Evolutionary conservation across 805 yeast genomes (phyloP).

Genomic region (Nakazawaea molendinolei): DNA sequence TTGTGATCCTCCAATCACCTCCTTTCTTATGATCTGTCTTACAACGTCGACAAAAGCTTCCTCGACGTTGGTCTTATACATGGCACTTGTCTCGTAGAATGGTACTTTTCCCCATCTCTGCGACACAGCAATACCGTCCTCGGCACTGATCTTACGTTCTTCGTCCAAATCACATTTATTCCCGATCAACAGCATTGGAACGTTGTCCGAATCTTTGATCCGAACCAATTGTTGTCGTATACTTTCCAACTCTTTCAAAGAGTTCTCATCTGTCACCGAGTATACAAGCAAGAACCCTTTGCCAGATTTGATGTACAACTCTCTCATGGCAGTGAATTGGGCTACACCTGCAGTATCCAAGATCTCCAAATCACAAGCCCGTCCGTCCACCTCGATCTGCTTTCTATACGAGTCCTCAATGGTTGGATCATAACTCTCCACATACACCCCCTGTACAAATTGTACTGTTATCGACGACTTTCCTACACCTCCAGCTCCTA

Average conservation of each 20-base stretch:
- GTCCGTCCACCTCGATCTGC: constrained; percentile 81
- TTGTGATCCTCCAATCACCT: constrained; percentile 19
- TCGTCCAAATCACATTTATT: constrained; percentile 81
- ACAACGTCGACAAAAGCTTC: constrained; percentile 87
- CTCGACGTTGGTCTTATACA: constrained; percentile 81
- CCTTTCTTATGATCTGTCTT: constrained; percentile 80
- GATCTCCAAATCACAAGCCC: constrained; percentile 79
- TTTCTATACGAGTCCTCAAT: constrained; percentile 94
- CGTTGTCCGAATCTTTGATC: constrained; percentile 68
- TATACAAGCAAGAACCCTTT: constrained; percentile 61
- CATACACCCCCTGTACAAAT: constrained; percentile 83
- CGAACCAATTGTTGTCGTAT: constrained; percentile 79
- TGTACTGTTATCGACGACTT: constrained; percentile 91
- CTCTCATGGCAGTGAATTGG: constrained; percentile 94
- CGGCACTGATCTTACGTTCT: constrained; percentile 70
- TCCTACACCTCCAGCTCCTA: constrained; percentile 98
- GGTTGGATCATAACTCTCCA: constrained; percentile 93
- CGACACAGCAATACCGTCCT: constrained; percentile 77
- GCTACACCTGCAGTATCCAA: constrained; percentile 65
- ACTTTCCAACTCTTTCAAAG: constrained; percentile 71
- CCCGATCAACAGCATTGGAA: constrained; percentile 88
- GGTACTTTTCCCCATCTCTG: constrained; percentile 87
- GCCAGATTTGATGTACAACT: constrained; percentile 79
- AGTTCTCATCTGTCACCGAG: constrained; percentile 53
- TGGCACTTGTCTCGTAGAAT: constrained; percentile 91